phyloP scores from a whole-genome alignment of 805 yeast species.

The Maudiozyma saulgeensis region DNA sequence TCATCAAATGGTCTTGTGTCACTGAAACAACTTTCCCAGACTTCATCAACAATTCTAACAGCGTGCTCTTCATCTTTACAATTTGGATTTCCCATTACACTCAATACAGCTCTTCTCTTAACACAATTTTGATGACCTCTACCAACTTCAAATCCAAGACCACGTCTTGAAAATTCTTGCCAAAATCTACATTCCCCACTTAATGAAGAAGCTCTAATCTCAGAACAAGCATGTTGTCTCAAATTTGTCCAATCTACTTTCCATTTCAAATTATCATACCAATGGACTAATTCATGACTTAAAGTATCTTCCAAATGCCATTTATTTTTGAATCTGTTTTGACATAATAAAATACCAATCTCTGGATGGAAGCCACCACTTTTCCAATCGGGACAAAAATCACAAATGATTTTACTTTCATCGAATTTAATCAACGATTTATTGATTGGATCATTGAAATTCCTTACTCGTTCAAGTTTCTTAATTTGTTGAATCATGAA shows the following conservation, averaged over 20 bases:
- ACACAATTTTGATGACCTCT: constrained; percentile 90
- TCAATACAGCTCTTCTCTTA: constrained; percentile 73
- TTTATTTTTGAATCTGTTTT: constrained; percentile 63
- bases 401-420: constrained; percentile 49
- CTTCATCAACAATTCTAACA: constrained; percentile 67
- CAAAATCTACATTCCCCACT: constrained; percentile 92
- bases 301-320: constrained; percentile 85
- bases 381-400: constrained; percentile 68
- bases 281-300: constrained; percentile 88
- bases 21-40: constrained; percentile 85
- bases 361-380: constrained; percentile 94
- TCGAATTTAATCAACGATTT: constrained; percentile 13
- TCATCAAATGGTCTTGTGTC: constrained; percentile 95
- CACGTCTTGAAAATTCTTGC: constrained; percentile 57
- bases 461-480: constrained; percentile 37
- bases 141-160: constrained; percentile 40
- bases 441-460: constrained; percentile 6
- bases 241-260: constrained; percentile 77
- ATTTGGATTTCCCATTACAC: constrained; percentile 78
- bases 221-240: constrained; percentile 94
- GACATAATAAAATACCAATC: constrained; percentile 76
- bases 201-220: constrained; percentile 83
- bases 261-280: constrained; percentile 83
- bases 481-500: constrained; percentile 81
- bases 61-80: constrained; percentile 72